Conservation (phyloP, 1,284 basidiomycete genomes). For the Ustilago lituana region DNA sequence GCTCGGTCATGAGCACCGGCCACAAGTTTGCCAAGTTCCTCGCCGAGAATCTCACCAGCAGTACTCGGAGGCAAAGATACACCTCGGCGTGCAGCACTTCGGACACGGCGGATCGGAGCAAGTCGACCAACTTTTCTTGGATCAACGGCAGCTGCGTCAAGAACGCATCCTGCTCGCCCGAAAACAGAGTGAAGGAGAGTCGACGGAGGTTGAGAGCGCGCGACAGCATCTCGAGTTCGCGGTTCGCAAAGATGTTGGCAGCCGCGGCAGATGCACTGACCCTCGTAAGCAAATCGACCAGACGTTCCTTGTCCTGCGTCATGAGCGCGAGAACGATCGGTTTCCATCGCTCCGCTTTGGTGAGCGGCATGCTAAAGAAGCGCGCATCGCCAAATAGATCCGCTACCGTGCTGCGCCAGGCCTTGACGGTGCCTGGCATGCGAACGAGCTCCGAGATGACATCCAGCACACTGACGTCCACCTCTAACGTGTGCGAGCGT, state of each 20-base stretch:
- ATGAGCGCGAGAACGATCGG: conserved; percentile 82
- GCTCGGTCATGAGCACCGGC: conserved; percentile 92
- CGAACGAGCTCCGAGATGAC: conserved; percentile 78
- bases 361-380: conserved; percentile 80
- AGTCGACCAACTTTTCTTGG: conserved; percentile 95
- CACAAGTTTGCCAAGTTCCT: conserved; percentile 95
- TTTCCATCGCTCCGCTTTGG: conserved; percentile 76
- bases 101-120: conserved; percentile 79
- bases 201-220: conserved; percentile 89
- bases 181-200: conserved; percentile 83
- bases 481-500: conserved; percentile 63
- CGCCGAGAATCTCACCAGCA: conserved; percentile 88
- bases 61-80: conserved; percentile 89
- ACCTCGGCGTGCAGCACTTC: conserved; percentile 86
- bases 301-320: conserved; percentile 84
- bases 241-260: conserved; percentile 94
- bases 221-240: conserved; percentile 89
- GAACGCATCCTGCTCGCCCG: conserved; percentile 89
- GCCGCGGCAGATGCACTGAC: conserved; percentile 74
- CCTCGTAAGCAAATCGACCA: conserved; percentile 77
- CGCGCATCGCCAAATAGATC: conserved; percentile 87
- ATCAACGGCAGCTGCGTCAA: conserved; percentile 88
- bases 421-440: conserved; percentile 80
- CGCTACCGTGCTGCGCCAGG: conserved; percentile 82
- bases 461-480: conserved; percentile 72